These are phyloP conservation scores for Euphorbia pulcherrima DNA, from an alignment of 345 rosid species.

Conservation along the genomic window DNA sequence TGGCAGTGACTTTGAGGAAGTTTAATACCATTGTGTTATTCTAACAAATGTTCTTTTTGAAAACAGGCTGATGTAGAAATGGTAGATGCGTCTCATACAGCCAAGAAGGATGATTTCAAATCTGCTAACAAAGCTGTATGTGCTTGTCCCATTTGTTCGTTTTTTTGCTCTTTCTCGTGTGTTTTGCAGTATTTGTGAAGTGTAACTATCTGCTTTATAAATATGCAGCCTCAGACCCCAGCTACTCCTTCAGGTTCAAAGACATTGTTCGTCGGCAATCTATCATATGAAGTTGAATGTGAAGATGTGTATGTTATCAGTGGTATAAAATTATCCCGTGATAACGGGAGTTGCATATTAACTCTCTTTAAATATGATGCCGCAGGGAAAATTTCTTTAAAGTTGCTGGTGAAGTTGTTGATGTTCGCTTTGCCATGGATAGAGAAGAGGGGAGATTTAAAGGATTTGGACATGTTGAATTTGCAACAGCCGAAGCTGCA, in stretches of 20 bases:
- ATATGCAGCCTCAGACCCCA: constrained; percentile 63
- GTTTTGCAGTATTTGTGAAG: neutral
- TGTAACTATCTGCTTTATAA: neutral
- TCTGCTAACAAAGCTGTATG: constrained; percentile 41
- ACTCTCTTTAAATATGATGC: neutral
- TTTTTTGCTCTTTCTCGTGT: neutral
- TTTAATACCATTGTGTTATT: no score
- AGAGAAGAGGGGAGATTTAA: constrained; percentile 44
- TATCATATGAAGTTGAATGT: constrained; percentile 51
- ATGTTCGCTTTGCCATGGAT: constrained; percentile 56
- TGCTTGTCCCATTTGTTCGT: neutral
- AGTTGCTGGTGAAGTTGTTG: constrained; percentile 61
- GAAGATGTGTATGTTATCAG: constrained; percentile 52
- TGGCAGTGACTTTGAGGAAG: neutral
- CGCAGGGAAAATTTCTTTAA: constrained; percentile 71
- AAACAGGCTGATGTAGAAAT: constrained; percentile 51
- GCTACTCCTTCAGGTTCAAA: constrained; percentile 53
- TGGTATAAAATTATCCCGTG: no score
- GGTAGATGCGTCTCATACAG: constrained; percentile 42
- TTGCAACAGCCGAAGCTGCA: constrained; percentile 62
- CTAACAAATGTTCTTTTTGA: neutral
- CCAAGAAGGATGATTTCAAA: constrained; percentile 28
- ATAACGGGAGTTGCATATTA: neutral
- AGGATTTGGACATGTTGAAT: constrained; percentile 88
- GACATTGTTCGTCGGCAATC: constrained; percentile 68